These are phyloP conservation scores for Platanthera guangdongensis DNA, from an alignment of 106 monocot genomes.

Conservation along the genomic window DNA sequence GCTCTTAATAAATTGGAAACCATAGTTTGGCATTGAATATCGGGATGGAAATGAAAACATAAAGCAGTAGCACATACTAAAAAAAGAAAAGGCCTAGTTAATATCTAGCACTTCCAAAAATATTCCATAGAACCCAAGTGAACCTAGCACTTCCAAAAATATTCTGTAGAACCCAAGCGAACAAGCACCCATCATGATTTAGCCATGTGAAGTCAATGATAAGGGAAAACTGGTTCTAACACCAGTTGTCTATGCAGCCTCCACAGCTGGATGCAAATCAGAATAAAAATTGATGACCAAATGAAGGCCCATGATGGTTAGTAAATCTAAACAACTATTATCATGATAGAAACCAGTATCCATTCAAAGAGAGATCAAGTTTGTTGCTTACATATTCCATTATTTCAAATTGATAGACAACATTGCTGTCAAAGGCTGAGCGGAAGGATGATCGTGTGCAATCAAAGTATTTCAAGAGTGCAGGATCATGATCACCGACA, in stretches of 20 bases:
- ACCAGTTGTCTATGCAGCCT: too few relatives aligned
- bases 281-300: neutral
- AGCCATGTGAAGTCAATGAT: too few relatives aligned
- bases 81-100: neutral
- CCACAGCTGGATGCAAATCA: too few relatives aligned
- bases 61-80: neutral
- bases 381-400: slow-evolving; percentile 90
- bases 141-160: neutral
- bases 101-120: neutral
- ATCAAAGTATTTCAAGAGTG: slow-evolving; percentile 84
- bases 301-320: neutral
- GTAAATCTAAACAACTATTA: neutral
- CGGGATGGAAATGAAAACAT: neutral
- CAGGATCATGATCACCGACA: slow-evolving; percentile 83
- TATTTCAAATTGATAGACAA: slow-evolving; percentile 91
- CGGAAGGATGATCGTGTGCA: slow-evolving; percentile 79
- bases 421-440: slow-evolving; percentile 77
- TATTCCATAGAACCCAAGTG: neutral
- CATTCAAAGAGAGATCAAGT: neutral
- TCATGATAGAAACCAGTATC: neutral
- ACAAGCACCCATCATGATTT: too few relatives aligned
- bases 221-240: too few relatives aligned
- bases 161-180: neutral
- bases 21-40: neutral
- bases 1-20: neutral